phyloP scores from a whole-genome alignment of 371 early-diverging fungal genomes.

The Mortierella sp. region DNA sequence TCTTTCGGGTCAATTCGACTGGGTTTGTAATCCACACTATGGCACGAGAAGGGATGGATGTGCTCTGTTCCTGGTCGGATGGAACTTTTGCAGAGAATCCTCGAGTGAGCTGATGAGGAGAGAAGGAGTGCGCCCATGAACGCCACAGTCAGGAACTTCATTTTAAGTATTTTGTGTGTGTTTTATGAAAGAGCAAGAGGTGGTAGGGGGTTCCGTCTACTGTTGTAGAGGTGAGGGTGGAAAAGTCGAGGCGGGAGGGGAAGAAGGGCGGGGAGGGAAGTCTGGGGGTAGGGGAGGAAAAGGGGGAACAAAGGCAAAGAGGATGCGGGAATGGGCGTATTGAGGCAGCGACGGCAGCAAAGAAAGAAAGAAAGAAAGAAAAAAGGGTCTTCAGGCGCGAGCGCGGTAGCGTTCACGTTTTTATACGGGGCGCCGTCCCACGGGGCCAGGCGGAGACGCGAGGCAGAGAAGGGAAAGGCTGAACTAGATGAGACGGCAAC shows the following conservation, averaged over 20 bases:
- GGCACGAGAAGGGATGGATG: constrained; percentile 5
- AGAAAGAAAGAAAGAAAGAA: constrained; percentile 3
- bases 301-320: neutral
- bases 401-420: no score
- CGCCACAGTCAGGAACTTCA: constrained; percentile 19
- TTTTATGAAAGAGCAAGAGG: no score
- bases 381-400: neutral
- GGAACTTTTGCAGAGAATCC: neutral
- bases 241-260: neutral
- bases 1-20: neutral
- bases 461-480: no score
- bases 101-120: neutral
- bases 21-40: neutral
- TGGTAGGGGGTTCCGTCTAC: no score
- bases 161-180: neutral
- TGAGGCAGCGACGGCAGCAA: neutral
- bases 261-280: neutral
- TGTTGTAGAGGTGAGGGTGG: neutral
- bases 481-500: neutral
- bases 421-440: no score
- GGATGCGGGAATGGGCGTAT: neutral
- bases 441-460: no score
- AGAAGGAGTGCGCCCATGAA: constrained; percentile 7
- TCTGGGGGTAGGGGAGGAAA: constrained; percentile 1
- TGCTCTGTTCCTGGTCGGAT: no score